Percentiles rank a stretch among this genome's conserved stretches.
These are phyloP conservation scores for Trichocladium uniseriatum DNA, from an alignment of 495 filamentous ascomycete genomes.

Conservation along the genomic window DNA sequence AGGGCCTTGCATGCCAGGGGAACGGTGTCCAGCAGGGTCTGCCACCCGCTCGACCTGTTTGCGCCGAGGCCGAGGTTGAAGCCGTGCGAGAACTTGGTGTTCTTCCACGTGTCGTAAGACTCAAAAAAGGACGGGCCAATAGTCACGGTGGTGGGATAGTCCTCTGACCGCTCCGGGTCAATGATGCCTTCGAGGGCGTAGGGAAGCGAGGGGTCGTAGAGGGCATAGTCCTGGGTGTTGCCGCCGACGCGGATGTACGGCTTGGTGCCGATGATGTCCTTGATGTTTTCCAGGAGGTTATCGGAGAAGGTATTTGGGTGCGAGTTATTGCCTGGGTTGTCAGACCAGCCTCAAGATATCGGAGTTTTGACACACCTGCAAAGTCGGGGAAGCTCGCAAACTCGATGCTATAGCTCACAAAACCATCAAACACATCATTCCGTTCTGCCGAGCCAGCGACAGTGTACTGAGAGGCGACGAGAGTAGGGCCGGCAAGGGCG, in stretches of 20 bases:
- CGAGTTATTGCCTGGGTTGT: constrained; percentile 35
- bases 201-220: constrained; percentile 48
- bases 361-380: constrained; percentile 44
- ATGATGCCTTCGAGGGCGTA: constrained; percentile 46
- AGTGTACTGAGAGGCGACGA: constrained; percentile 9
- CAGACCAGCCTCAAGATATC: not conserved
- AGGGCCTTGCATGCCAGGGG: constrained; percentile 53
- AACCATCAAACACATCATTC: constrained; percentile 40
- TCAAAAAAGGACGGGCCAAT: constrained; percentile 59
- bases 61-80: constrained; percentile 52
- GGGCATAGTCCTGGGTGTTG: constrained; percentile 54
- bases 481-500: not conserved
- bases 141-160: constrained; percentile 53
- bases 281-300: constrained; percentile 46
- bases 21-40: constrained; percentile 47
- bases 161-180: constrained; percentile 39
- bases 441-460: constrained; percentile 8
- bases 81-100: constrained; percentile 51
- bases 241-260: constrained; percentile 53
- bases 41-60: constrained; percentile 43
- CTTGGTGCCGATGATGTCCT: constrained; percentile 38
- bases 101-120: constrained; percentile 51
- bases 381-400: constrained; percentile 55
- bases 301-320: constrained; percentile 49
- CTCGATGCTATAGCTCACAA: constrained; percentile 53